Percentiles rank a stretch among this genome's conserved stretches.
Conservation (phyloP, 129 eudicot genomes). For the Mikania micrantha region DNA sequence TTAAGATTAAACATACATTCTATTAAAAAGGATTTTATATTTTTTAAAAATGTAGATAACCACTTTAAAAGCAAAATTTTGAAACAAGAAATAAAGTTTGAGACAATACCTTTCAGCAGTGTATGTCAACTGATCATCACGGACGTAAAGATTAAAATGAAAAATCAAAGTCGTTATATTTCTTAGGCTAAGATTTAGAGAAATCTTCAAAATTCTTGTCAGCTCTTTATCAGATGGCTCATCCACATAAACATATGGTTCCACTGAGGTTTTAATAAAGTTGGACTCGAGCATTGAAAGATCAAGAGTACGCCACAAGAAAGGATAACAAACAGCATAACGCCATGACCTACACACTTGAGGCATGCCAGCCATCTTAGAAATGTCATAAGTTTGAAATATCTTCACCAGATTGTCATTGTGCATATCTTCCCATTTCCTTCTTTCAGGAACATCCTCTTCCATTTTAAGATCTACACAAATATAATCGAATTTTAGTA, state of each 20-base stretch:
- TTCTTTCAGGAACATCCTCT: slow-evolving; percentile 8
- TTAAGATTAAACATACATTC: too few species aligned
- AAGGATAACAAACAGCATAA: slow-evolving; percentile 56
- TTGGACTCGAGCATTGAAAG: slow-evolving; percentile 50
- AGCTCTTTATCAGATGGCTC: slow-evolving; percentile 48
- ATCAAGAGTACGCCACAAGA: slow-evolving; percentile 64
- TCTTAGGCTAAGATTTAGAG: slow-evolving; percentile 57
- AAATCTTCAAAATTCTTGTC: slow-evolving; percentile 47
- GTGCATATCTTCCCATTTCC: slow-evolving; percentile 55
- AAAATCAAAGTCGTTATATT: slow-evolving; percentile 44
- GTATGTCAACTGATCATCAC: slow-evolving; percentile 60
- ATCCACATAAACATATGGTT: slow-evolving; percentile 74
- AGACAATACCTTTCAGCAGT: slow-evolving; percentile 61
- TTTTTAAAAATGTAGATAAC: neutral
- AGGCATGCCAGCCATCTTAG: slow-evolving; percentile 44
- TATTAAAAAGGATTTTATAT: too few species aligned
- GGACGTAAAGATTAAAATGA: slow-evolving; percentile 53
- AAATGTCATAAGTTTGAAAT: slow-evolving; percentile 33
- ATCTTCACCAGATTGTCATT: slow-evolving; percentile 44
- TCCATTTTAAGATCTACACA: slow-evolving; percentile 29
- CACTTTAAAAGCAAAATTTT: neutral
- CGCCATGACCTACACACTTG: slow-evolving; percentile 64
- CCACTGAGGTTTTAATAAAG: slow-evolving; percentile 51
- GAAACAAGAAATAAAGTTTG: neutral
- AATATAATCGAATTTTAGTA: neutral